phyloP scores from a whole-genome alignment of 2,329 filamentous ascomycete genomes.

The Cytospora schulzeri region DNA sequence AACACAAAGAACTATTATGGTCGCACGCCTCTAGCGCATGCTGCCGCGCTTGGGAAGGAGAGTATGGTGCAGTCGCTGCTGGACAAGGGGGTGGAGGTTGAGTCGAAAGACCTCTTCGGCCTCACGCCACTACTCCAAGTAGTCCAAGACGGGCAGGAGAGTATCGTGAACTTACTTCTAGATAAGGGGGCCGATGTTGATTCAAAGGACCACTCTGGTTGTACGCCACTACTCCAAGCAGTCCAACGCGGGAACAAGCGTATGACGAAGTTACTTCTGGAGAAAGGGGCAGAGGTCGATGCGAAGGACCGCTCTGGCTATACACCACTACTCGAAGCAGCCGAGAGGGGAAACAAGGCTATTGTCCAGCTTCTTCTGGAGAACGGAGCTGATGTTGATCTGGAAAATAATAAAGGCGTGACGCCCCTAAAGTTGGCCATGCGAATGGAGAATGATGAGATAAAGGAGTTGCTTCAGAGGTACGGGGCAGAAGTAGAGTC shows the following conservation, averaged over 20 bases:
- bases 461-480: not conserved
- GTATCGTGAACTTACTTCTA: not conserved
- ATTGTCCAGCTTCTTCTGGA: not conserved
- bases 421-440: not conserved
- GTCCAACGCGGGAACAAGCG: too few relatives aligned
- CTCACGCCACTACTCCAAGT: not conserved
- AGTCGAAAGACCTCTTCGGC: not conserved
- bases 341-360: not conserved
- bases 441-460: too few relatives aligned
- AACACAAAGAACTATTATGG: rapidly evolving
- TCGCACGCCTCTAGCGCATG: not conserved
- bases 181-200: not conserved
- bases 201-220: not conserved
- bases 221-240: too few relatives aligned
- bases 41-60: not conserved
- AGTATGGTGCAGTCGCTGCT: not conserved
- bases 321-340: not conserved
- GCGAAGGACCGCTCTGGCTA: too few relatives aligned
- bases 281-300: too few relatives aligned
- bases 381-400: not conserved
- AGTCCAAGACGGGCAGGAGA: not conserved
- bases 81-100: not conserved
- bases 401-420: not conserved
- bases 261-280: too few relatives aligned
- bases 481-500: not conserved